phyloP scores from a whole-genome alignment of 345 rosid genomes.

The Limnanthes douglasii region DNA sequence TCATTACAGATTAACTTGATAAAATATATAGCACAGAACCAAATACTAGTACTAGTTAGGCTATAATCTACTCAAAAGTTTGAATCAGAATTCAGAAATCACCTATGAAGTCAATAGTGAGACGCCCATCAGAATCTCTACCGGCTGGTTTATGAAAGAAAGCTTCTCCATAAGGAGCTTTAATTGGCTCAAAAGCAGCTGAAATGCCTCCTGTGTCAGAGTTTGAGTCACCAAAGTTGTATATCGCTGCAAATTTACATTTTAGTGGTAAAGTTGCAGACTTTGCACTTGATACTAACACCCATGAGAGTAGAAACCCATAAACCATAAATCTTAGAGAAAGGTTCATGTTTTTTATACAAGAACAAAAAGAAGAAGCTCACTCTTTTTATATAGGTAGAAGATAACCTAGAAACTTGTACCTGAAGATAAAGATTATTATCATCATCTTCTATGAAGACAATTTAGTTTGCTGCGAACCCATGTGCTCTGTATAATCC shows the following conservation, averaged over 20 bases:
- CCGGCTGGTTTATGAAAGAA: slow-evolving; percentile 64
- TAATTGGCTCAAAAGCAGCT: slow-evolving; percentile 55
- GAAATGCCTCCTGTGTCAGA: slow-evolving; percentile 80
- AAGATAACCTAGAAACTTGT: too few species aligned
- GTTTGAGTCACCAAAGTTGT: slow-evolving; percentile 87
- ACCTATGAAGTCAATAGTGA: slow-evolving; percentile 80
- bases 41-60: too few species aligned
- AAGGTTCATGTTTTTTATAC: not conserved
- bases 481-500: too few species aligned
- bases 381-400: not conserved
- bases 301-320: not conserved
- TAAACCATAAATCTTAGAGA: not conserved
- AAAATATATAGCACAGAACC: too few species aligned
- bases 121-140: slow-evolving; percentile 62
- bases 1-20: not conserved
- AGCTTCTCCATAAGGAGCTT: slow-evolving; percentile 36
- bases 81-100: not conserved
- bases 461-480: too few species aligned
- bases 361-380: not conserved
- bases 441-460: too few species aligned
- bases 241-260: slow-evolving; percentile 61
- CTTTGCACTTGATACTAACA: too few species aligned
- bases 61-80: not conserved
- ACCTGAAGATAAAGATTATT: too few species aligned
- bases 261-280: too few species aligned